These are phyloP conservation scores for Isoetes taiwanensis DNA, from an alignment of 75 land plant species.

Conservation along the genomic window DNA sequence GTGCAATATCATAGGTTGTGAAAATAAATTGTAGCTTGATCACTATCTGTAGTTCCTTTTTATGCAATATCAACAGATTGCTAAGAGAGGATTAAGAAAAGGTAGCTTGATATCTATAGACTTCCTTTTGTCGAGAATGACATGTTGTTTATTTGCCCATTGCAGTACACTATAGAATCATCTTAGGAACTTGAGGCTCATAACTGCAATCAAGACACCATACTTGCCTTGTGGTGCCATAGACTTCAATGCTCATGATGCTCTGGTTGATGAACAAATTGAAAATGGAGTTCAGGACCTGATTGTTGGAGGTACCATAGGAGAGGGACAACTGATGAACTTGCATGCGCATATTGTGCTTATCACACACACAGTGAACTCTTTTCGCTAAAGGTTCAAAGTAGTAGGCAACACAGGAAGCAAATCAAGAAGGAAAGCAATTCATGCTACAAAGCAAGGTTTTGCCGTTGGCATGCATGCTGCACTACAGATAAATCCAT, in stretches of 20 bases:
- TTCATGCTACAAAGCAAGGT: constrained; percentile 75
- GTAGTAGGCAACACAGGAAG: constrained; percentile 97
- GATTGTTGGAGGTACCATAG: constrained; percentile 81
- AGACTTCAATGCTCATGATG: constrained; percentile 66
- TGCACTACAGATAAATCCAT: constrained; percentile 76
- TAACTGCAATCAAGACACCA: constrained; percentile 81
- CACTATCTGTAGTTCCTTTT: no score
- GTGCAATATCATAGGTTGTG: no score
- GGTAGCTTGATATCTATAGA: no score
- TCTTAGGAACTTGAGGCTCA: constrained; percentile 45
- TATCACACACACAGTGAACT: constrained; percentile 61
- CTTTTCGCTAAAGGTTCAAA: no score
- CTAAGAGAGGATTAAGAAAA: no score
- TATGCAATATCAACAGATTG: no score
- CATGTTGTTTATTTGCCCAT: no score
- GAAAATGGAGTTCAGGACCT: constrained; percentile 61
- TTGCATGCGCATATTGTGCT: constrained; percentile 93
- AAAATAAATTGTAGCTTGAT: no score
- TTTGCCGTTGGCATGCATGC: constrained; percentile 89
- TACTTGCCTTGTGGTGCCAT: constrained; percentile 71
- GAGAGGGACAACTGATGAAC: constrained; percentile 82
- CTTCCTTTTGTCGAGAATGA: no score
- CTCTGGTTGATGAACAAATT: constrained; percentile 45
- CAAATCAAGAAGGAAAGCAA: constrained; percentile 75
- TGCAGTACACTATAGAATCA: constrained; percentile 56